Percentiles rank a stretch among this genome's conserved stretches.
phyloP scores from a whole-genome alignment of 108 stramenopile species.

The Cyclotella atomus region DNA sequence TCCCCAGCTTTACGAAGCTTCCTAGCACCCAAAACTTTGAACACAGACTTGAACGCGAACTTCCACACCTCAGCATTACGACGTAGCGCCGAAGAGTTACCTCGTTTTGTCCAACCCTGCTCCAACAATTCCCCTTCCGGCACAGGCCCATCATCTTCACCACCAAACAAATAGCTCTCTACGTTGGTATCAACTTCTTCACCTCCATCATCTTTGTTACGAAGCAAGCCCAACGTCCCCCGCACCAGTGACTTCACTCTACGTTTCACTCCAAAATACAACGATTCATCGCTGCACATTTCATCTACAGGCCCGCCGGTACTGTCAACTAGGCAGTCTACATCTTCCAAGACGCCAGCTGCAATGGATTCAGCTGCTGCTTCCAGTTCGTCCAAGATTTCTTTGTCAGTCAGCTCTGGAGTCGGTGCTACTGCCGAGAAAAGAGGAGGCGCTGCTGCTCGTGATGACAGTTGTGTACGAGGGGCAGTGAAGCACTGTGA shows the following conservation, averaged over 20 bases:
- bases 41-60: constrained; percentile 80
- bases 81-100: constrained; percentile 58
- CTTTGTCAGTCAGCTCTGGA: constrained; percentile 20
- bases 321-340: constrained; percentile 63
- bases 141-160: constrained; percentile 38
- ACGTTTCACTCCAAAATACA: constrained; percentile 53
- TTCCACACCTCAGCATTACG: constrained; percentile 92
- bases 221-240: constrained; percentile 58
- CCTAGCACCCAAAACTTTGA: constrained; percentile 75
- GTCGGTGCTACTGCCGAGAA: background rate
- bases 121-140: constrained; percentile 80
- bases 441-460: background rate
- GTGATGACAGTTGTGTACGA: background rate
- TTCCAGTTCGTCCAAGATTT: constrained; percentile 53
- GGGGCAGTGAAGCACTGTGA: constrained; percentile 6
- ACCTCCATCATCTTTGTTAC: constrained; percentile 28
- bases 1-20: constrained; percentile 75
- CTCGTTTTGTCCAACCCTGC: constrained; percentile 79
- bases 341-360: constrained; percentile 66
- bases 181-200: constrained; percentile 16
- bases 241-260: constrained; percentile 59
- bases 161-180: constrained; percentile 31
- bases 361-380: constrained; percentile 60
- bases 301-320: constrained; percentile 64
- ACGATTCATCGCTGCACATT: constrained; percentile 69